Percentiles rank a stretch among this genome's conserved stretches.
Evolutionary conservation across 2,329 filamentous ascomycete genomes (phyloP).

Genomic region (Xylariales sp.): DNA sequence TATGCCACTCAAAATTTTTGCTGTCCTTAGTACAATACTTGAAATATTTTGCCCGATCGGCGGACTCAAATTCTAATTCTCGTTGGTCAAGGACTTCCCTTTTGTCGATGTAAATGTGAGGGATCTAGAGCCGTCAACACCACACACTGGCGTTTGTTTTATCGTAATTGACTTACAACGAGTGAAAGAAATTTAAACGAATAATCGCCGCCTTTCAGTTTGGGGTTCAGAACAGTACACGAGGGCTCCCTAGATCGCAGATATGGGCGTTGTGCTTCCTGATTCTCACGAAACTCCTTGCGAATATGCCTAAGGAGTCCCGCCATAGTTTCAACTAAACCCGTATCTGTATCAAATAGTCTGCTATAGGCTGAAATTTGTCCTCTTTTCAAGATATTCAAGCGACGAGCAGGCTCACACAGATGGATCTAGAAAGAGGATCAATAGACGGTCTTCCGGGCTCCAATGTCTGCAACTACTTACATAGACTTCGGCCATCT

Average conservation of each 20-base stretch:
- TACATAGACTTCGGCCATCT: too few relatives aligned
- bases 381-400: too few relatives aligned
- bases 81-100: background rate
- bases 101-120: conserved; percentile 2
- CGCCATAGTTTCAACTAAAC: background rate
- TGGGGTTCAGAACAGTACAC: background rate
- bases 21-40: background rate
- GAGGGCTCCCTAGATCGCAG: conserved; percentile 17
- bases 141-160: background rate
- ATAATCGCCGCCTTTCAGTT: background rate
- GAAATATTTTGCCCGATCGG: too few relatives aligned
- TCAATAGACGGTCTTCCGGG: too few relatives aligned
- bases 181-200: conserved; percentile 13
- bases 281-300: conserved; percentile 15
- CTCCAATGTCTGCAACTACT: too few relatives aligned
- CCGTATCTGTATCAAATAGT: background rate
- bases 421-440: too few relatives aligned
- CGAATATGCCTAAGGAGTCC: background rate
- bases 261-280: background rate
- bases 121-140: conserved; percentile 7
- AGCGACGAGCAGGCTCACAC: too few relatives aligned
- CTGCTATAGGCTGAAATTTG: too few relatives aligned
- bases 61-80: background rate
- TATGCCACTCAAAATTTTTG: background rate
- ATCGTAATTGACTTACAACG: conserved; percentile 10